phyloP scores from a whole-genome alignment of 441 rosid genomes.

The Mallotus repandus region DNA sequence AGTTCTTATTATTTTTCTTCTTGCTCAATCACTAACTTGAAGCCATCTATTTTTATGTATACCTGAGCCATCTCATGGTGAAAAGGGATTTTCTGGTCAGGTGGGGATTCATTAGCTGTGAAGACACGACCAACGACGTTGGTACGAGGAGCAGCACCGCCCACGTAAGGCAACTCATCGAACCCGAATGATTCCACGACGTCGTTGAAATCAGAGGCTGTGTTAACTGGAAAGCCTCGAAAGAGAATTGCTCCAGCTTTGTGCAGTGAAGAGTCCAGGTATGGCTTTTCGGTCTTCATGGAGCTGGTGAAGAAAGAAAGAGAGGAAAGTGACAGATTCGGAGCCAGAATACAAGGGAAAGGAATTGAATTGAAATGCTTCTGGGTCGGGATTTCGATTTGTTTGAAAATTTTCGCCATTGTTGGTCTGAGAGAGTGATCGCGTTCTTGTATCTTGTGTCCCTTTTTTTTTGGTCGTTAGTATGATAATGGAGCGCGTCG shows the following conservation, averaged over 20 bases:
- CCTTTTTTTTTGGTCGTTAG: not conserved
- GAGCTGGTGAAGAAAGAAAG: conserved; percentile 30
- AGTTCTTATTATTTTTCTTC: no score
- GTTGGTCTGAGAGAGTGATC: not conserved
- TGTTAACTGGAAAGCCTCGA: conserved; percentile 53
- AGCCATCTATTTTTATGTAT: no score
- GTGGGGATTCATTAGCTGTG: conserved; percentile 92
- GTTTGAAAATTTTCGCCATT: conserved; percentile 48
- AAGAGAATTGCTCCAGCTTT: conserved; percentile 68
- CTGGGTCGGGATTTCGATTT: conserved; percentile 49
- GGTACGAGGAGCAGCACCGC: conserved; percentile 85
- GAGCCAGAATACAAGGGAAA: conserved; percentile 56
- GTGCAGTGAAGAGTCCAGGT: conserved; percentile 60
- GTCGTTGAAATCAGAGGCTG: conserved; percentile 73
- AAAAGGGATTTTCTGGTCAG: conserved; percentile 80
- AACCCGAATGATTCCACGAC: conserved; percentile 79
- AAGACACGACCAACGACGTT: conserved; percentile 82
- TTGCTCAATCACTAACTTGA: not conserved
- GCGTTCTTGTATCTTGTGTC: not conserved
- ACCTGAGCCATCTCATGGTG: conserved; percentile 99
- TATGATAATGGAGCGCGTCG: no score
- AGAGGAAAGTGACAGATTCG: conserved; percentile 30
- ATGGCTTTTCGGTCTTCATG: conserved; percentile 44
- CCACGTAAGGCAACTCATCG: conserved; percentile 88
- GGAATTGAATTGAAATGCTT: conserved; percentile 39